phyloP scores from a whole-genome alignment of 805 yeast genomes.

The Lipomyces oligophaga region DNA sequence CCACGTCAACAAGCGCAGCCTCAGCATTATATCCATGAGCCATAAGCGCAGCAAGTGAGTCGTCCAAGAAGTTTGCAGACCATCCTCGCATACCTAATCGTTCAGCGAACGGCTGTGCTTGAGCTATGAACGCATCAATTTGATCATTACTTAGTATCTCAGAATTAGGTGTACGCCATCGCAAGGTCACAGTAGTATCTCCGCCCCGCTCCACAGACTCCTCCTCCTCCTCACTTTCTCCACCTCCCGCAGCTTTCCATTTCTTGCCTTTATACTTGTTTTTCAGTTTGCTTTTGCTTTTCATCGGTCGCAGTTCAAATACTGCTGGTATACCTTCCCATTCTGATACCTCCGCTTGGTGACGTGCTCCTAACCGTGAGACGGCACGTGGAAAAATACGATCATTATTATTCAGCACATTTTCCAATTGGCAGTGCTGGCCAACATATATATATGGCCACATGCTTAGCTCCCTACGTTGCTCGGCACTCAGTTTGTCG shows the following conservation, averaged over 20 bases:
- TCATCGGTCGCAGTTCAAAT: slow-evolving; percentile 41
- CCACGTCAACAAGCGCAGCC: slow-evolving; percentile 48
- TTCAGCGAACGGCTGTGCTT: slow-evolving; percentile 56
- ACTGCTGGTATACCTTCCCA: slow-evolving; percentile 62
- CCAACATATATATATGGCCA: slow-evolving; percentile 84
- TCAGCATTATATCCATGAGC: slow-evolving; percentile 49
- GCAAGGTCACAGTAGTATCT: slow-evolving; percentile 54
- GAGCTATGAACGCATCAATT: slow-evolving; percentile 53
- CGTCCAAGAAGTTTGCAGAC: slow-evolving; percentile 81
- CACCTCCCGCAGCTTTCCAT: background rate
- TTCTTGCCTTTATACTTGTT: slow-evolving; percentile 29
- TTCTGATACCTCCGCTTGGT: slow-evolving; percentile 58
- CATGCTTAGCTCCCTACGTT: slow-evolving; percentile 32
- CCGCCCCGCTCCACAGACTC: slow-evolving; percentile 66
- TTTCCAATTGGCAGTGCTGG: slow-evolving; percentile 67
- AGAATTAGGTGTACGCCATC: slow-evolving; percentile 55
- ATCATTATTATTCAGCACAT: slow-evolving; percentile 71
- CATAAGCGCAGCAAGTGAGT: slow-evolving; percentile 55
- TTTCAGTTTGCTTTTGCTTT: slow-evolving; percentile 33
- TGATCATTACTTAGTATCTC: slow-evolving; percentile 34
- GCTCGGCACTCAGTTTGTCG: slow-evolving; percentile 32
- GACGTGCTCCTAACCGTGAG: slow-evolving; percentile 67
- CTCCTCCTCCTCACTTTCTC: background rate
- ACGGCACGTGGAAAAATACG: slow-evolving; percentile 78
- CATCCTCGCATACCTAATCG: slow-evolving; percentile 52